These are phyloP conservation scores for Chlorella ohadii DNA, from an alignment of 139 green algal genomes.

Conservation along the genomic window DNA sequence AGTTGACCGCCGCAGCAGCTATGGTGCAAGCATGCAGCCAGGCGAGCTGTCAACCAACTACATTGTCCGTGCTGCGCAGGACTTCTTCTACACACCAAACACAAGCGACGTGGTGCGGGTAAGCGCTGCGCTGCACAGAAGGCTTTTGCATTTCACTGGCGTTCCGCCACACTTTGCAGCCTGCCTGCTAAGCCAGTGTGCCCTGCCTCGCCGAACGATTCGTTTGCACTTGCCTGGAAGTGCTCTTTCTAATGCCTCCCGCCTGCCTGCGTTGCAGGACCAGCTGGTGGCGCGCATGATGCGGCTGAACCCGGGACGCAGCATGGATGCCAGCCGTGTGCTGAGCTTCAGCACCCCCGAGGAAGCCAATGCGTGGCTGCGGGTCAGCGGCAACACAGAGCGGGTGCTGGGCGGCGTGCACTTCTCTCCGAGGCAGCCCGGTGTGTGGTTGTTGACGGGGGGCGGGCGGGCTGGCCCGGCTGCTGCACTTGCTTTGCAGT, in stretches of 20 bases:
- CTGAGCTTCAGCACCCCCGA: constrained; percentile 59
- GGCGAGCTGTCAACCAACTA: no score
- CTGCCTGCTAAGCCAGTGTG: no score
- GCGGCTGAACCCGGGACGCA: constrained; percentile 63
- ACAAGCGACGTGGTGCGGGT: constrained; percentile 34
- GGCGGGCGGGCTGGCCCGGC: neutral
- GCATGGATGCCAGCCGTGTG: constrained; percentile 61
- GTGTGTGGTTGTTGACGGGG: no score
- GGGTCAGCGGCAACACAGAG: constrained; percentile 64
- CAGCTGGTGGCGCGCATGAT: constrained; percentile 65
- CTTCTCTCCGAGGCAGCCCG: no score
- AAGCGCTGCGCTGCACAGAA: neutral
- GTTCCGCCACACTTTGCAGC: no score
- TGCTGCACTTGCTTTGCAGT: no score
- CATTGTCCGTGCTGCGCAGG: neutral
- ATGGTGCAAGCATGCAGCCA: no score
- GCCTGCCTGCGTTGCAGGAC: no score
- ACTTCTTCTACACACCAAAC: constrained; percentile 77
- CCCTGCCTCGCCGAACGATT: no score
- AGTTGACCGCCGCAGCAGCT: no score
- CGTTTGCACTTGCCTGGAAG: no score
- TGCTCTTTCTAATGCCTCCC: no score
- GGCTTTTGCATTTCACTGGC: neutral
- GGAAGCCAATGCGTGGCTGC: constrained; percentile 75
- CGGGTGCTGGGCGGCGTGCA: constrained; percentile 66